A percentile compares a stretch with the other conserved stretches of the same genome.
Evolutionary conservation across 2,329 filamentous ascomycete species (phyloP).

Genomic region (Lachnellula willkommii): DNA sequence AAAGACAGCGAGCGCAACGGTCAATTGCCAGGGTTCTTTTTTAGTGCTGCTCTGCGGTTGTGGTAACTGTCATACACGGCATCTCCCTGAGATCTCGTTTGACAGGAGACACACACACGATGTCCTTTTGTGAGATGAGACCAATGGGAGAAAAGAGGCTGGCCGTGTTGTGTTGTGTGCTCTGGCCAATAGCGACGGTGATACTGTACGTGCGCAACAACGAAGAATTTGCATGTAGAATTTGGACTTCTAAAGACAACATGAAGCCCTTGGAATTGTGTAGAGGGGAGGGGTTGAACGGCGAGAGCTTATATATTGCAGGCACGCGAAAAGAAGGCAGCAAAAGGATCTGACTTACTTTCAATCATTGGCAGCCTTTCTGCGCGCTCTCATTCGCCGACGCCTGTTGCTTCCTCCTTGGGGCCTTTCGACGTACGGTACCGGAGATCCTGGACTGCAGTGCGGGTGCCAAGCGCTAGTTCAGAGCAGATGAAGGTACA

Average conservation of each 20-base stretch:
- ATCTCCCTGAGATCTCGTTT: slow-evolving; percentile 1
- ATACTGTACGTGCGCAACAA: background rate
- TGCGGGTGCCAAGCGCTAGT: background rate
- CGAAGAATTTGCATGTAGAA: background rate
- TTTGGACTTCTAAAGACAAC: background rate
- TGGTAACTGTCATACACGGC: slow-evolving; percentile 6
- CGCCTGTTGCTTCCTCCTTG: background rate
- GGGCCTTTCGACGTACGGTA: background rate
- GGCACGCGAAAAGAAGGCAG: background rate
- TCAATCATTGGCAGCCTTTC: slow-evolving; percentile 26
- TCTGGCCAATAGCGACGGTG: slow-evolving; percentile 1
- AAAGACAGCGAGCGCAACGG: background rate
- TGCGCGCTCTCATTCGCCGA: slow-evolving; percentile 10
- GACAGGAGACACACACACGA: background rate
- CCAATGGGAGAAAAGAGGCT: slow-evolving; percentile 7
- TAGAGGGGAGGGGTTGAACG: background rate
- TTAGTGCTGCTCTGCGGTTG: background rate
- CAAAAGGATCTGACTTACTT: slow-evolving; percentile 19
- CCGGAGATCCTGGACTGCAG: background rate
- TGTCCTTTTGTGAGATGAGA: background rate
- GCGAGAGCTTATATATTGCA: slow-evolving; percentile 6
- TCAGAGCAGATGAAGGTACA: background rate
- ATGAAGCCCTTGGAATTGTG: background rate
- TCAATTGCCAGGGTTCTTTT: background rate
- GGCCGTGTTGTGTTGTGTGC: background rate